Percentiles rank a stretch among this genome's conserved stretches.
Evolutionary conservation across 2,329 filamentous ascomycete species (phyloP).

Genomic region (Scedosporium boydii): DNA sequence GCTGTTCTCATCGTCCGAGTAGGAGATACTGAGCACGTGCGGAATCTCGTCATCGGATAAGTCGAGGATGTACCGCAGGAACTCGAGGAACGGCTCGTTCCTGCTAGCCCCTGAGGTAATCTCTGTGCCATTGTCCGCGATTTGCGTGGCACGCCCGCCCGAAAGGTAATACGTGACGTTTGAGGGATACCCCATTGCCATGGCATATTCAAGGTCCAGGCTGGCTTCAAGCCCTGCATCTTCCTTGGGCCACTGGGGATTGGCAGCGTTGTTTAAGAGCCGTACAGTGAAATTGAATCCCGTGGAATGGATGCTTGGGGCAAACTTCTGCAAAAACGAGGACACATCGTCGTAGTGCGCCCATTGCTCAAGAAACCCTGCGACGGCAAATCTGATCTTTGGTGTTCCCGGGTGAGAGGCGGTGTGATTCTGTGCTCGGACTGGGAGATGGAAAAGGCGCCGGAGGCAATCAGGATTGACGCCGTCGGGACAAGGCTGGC

Average conservation of each 20-base stretch:
- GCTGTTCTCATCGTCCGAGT: conserved; percentile 47
- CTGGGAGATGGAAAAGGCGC: too few relatives aligned
- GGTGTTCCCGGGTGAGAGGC: too few relatives aligned
- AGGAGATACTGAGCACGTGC: conserved; percentile 47
- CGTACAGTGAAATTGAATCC: conserved; percentile 19
- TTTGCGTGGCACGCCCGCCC: conserved; percentile 32
- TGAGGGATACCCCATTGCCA: conserved; percentile 34
- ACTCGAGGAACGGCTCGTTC: too few relatives aligned
- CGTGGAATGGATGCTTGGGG: too few relatives aligned
- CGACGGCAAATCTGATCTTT: too few relatives aligned
- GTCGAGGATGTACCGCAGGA: conserved; percentile 23
- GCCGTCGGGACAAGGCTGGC: too few relatives aligned
- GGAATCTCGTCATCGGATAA: conserved; percentile 35
- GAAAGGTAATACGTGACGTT: conserved; percentile 34
- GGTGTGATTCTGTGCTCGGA: too few relatives aligned
- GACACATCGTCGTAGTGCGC: too few relatives aligned
- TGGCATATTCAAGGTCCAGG: conserved; percentile 38
- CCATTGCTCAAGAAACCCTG: too few relatives aligned
- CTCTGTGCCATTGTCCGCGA: conserved; percentile 29
- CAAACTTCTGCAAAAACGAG: too few relatives aligned
- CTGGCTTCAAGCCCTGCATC: conserved; percentile 33
- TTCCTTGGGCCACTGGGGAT: conserved; percentile 24
- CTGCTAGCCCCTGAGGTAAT: conserved; percentile 15
- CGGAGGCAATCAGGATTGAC: too few relatives aligned
- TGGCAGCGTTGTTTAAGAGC: conserved; percentile 32